Base-by-base conservation (phyloP, 139 green algal genomes). In the Zygnema cylindricum region DNA sequence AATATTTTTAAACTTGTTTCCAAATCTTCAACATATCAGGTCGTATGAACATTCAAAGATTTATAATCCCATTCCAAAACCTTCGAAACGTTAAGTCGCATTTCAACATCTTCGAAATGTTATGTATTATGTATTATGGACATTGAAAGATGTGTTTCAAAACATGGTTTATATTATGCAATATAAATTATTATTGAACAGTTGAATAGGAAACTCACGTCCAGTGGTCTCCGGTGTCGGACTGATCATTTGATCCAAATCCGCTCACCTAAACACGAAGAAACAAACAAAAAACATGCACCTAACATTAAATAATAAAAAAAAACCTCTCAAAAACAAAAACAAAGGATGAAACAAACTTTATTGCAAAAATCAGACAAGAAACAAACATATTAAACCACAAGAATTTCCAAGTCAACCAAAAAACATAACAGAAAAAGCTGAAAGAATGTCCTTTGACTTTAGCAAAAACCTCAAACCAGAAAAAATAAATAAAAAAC, bases 181-280 rank as follows among this genome's bases (percentile, higher is more conserved):
- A 73, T 35, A 73, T 35, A 73, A 73, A 73, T 73, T 73, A 73
- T 30, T 73, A 35, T 73, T 30, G 30, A 73, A 30, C 57, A 73
- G 57, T 30, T 25, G 57, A 30, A 30, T 16, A 25, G 23, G 75
- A 23, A 63, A 96, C 93, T 7, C 97, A 36, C n/a, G 69, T 93
- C 96, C 96, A 98, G 0, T 96, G 75, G 39, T 98, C 96, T 0
- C 95, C 95, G 11, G 92, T 94, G 79, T 98, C 96, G 16, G 89
- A 89, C 7, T 90, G 43, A 1, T 69, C 76, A 49, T 96, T 94
- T 42, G 77, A 82, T 0, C 96, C 96, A 92, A 95, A 98, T 0
- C 92, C 93, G 84, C 95, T 98, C 38, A 98, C 94, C 95, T 98
- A 93, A 42, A 83, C 0, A 1, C 71, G 7, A 2, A 42, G 43